Percentiles rank a stretch among this genome's conserved stretches.
Conservation (phyloP, 2,329 filamentous ascomycete genomes). For the Aphanoascus verrucosus region DNA sequence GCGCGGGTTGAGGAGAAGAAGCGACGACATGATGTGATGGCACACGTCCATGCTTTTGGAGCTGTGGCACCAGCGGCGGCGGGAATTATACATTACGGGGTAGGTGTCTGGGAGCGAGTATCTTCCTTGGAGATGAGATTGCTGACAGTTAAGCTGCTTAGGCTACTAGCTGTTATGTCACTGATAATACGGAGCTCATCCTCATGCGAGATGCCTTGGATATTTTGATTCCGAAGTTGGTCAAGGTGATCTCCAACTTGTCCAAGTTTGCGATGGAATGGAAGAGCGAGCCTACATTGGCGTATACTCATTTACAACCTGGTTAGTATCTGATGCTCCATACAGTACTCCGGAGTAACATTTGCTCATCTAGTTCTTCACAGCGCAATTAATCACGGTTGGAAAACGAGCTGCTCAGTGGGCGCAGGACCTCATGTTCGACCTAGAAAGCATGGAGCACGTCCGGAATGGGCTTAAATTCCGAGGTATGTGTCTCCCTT, state of each 20-base stretch:
- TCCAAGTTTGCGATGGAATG: conserved; percentile 60
- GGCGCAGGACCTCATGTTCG: conserved; percentile 49
- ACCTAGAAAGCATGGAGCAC: conserved; percentile 49
- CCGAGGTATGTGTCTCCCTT: conserved; percentile 38
- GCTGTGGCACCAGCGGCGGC: too few relatives aligned
- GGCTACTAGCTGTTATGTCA: conserved; percentile 36
- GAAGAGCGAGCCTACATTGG: conserved; percentile 62
- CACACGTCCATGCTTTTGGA: conserved; percentile 48
- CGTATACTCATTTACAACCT: conserved; percentile 53
- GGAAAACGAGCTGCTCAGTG: conserved; percentile 61
- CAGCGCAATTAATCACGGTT: conserved; percentile 52
- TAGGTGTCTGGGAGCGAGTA: conserved; percentile 44
- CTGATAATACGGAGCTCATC: conserved; percentile 37
- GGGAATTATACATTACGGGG: not conserved
- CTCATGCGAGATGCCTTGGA: conserved; percentile 65
- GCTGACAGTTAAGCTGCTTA: too few relatives aligned
- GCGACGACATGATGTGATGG: conserved; percentile 55
- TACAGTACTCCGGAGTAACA: too few relatives aligned
- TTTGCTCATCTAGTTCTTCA: not conserved
- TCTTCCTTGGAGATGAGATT: too few relatives aligned
- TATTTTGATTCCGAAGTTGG: conserved; percentile 65
- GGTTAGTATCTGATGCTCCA: too few relatives aligned
- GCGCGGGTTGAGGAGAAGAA: conserved; percentile 66
- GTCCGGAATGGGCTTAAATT: conserved; percentile 60
- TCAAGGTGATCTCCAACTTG: conserved; percentile 67